Percentiles rank a stretch among this genome's conserved stretches.
phyloP scores from a whole-genome alignment of 129 eudicot genomes.

The Dittrichia graveolens region DNA sequence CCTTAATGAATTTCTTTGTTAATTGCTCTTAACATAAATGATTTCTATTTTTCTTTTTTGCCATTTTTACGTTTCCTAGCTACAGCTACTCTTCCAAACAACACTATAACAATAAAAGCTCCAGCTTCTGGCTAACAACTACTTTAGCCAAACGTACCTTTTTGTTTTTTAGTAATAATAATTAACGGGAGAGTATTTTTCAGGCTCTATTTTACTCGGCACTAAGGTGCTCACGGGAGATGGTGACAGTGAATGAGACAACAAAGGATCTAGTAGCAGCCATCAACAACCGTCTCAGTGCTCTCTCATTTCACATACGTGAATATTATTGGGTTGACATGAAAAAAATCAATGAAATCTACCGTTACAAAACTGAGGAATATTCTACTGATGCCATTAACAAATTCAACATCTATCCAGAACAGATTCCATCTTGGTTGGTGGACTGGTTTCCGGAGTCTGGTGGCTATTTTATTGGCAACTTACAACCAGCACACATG shows the following conservation, averaged over 20 bases:
- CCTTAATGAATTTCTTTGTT: too few species aligned
- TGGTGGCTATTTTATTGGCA: conserved; percentile 86
- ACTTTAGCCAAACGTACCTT: too few species aligned
- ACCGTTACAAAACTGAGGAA: conserved; percentile 89
- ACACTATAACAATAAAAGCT: too few species aligned
- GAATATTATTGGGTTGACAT: conserved; percentile 91
- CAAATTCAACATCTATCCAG: conserved; percentile 90
- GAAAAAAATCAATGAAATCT: conserved; percentile 82
- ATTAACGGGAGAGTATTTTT: background rate
- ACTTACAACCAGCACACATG: conserved; percentile 93
- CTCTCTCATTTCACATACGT: conserved; percentile 80
- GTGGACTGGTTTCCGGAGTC: conserved; percentile 87
- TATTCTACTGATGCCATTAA: conserved; percentile 86
- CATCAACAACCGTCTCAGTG: conserved; percentile 78
- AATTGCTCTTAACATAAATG: too few species aligned
- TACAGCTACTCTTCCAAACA: too few species aligned
- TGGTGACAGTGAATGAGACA: conserved; percentile 63
- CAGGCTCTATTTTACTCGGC: conserved; percentile 93
- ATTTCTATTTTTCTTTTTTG: too few species aligned
- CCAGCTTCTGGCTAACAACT: too few species aligned
- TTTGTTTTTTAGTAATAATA: background rate
- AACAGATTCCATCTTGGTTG: conserved; percentile 88
- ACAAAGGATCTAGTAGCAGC: conserved; percentile 67
- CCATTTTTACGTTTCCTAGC: too few species aligned
- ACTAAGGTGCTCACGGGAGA: conserved; percentile 80